Evolutionary conservation across 176 grass and related monocot genomes (phyloP).

Genomic region (Eremochloa ophiuroides): DNA sequence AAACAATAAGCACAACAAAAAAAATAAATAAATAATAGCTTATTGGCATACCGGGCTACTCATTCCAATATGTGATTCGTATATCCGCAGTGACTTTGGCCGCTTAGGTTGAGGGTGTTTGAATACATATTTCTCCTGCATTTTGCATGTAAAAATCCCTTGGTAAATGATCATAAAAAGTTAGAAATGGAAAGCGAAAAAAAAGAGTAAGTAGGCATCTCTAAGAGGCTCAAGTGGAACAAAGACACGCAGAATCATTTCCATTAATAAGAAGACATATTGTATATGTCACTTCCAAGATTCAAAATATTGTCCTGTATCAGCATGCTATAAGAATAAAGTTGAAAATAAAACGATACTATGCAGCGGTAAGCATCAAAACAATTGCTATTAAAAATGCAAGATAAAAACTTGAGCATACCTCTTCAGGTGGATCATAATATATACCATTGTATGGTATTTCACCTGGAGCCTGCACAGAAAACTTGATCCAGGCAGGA

Average conservation of each 20-base stretch:
- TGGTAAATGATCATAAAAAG: not conserved
- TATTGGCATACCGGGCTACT: conserved; percentile 70
- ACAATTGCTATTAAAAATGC: conserved; percentile 40
- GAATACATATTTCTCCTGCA: conserved; percentile 90
- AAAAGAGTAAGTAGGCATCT: not conserved
- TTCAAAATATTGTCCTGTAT: conserved; percentile 1
- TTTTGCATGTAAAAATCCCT: conserved; percentile 20
- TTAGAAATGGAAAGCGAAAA: not conserved
- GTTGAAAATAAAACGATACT: conserved; percentile 17
- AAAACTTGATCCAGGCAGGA: conserved; percentile 96
- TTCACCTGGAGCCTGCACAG: conserved; percentile 80
- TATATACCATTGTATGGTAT: conserved; percentile 97
- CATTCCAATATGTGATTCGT: conserved; percentile 97
- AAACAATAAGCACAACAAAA: not conserved
- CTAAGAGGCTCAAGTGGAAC: conserved; percentile 1
- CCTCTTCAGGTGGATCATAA: conserved; percentile 94
- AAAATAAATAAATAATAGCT: conserved; percentile 1
- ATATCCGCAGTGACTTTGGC: conserved; percentile 86
- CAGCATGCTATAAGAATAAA: not conserved
- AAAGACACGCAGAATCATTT: not conserved
- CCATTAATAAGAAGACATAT: not conserved
- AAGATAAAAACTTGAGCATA: conserved; percentile 19
- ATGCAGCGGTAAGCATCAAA: conserved; percentile 35
- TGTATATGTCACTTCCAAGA: conserved; percentile 37
- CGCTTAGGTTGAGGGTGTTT: conserved; percentile 85